Evolutionary conservation across 2,329 filamentous ascomycete genomes (phyloP), one percentile per base, ranked within the genome.

Genomic region (Phaeoacremonium minimum): DNA sequence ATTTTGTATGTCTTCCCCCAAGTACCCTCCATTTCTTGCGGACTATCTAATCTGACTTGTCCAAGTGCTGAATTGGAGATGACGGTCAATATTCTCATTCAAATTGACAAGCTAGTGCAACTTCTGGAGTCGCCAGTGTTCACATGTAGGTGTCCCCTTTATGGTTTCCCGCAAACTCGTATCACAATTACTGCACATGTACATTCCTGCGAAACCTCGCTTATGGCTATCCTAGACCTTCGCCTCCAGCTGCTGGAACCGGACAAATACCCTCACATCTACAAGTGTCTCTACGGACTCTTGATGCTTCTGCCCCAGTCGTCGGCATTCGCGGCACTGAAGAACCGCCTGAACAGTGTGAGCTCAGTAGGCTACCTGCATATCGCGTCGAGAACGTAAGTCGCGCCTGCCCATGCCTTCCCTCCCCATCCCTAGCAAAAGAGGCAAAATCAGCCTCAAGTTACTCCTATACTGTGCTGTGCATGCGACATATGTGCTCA

Each of bases 271-370:
- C 93, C 93, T 3, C 87, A 95, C 57, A 71, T 98, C 2, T 97
- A 98, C 71, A 96, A 96, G 65, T 98, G 93, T 62, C 79, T 98
- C 33, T 98, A 97, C 54, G 93, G 93, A 8, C 77, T 98, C 31
- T 72, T 98, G 37, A 98, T 98, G 93, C 82, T 98, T 14, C 75
- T 98, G n/a, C 93, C 93, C 0, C 93, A 98, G 63, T 97, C 91
- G 13, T 94, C 89, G 18, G 94, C 93, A 7, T 98, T 98, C 64
- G 93, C 90, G 18, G 91, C 93, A 3, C 71, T 98, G 39, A 97
- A 96, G 59, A 98, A 98, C 56, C 82, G 93, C 29, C 75, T 98
- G 34, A 97, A 97, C 62, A 95, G 87, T 61, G 93, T 98, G 48
- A 95, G 87, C 67, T 90, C 93, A 35, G 97, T 98, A 57, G 93